Conservation (phyloP, 1,284 basidiomycete species). For the Neotropicomus parvogracilis region DNA sequence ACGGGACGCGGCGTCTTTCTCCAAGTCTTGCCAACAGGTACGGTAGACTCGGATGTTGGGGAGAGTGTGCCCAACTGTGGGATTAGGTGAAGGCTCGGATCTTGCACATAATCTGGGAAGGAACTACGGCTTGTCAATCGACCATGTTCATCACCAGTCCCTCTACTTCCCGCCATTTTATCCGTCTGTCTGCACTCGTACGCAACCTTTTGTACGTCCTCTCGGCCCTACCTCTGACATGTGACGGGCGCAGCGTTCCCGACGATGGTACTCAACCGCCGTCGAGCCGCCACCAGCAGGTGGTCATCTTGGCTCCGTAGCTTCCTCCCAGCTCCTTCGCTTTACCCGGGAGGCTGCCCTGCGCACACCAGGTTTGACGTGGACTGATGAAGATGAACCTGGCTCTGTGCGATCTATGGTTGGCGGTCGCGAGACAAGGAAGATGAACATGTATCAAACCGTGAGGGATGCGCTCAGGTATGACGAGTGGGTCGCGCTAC, state of each 20-base stretch:
- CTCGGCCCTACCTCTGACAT: slow-evolving; percentile 1
- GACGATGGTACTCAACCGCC: slow-evolving; percentile 44
- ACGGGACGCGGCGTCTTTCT: neutral
- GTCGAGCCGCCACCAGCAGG: slow-evolving; percentile 66
- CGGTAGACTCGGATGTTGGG: neutral
- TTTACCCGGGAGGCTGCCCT: slow-evolving; percentile 66
- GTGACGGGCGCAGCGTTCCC: slow-evolving; percentile 3
- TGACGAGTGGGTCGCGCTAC: slow-evolving; percentile 9
- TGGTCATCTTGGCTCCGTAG: slow-evolving; percentile 66
- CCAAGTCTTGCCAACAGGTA: neutral
- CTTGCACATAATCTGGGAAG: slow-evolving; percentile 16
- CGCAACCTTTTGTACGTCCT: slow-evolving; percentile 4
- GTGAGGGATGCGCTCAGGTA: slow-evolving; percentile 86
- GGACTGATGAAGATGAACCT: slow-evolving; percentile 58
- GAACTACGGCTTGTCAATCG: slow-evolving; percentile 8
- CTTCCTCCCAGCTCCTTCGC: slow-evolving; percentile 60
- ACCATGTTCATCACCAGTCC: slow-evolving; percentile 23
- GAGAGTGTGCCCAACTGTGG: neutral
- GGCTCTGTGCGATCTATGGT: slow-evolving; percentile 46
- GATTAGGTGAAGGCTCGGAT: slow-evolving; percentile 23
- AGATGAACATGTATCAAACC: slow-evolving; percentile 90
- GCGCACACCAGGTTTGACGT: slow-evolving; percentile 66
- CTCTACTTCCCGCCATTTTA: slow-evolving; percentile 16
- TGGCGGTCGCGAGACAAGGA: slow-evolving; percentile 79
- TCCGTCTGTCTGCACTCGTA: slow-evolving; percentile 22